phyloP scores from a whole-genome alignment of 2,329 filamentous ascomycete genomes.

The Parafenestella ontariensis region DNA sequence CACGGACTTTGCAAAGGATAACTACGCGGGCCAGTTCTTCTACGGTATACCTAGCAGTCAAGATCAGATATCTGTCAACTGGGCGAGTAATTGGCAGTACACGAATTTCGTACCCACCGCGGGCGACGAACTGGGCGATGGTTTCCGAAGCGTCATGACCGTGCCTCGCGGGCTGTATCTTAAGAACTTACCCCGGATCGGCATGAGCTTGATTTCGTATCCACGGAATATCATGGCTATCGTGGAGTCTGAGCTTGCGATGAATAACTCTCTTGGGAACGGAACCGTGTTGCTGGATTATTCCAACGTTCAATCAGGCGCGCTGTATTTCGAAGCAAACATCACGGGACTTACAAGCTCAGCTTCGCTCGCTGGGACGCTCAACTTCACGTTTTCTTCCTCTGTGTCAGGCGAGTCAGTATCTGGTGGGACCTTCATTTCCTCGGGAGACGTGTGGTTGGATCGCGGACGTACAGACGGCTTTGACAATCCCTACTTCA shows the following conservation, averaged over 20 bases:
- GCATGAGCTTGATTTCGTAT: slow-evolving; percentile 60
- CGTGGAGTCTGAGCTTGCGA: slow-evolving; percentile 54
- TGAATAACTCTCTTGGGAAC: slow-evolving; percentile 56
- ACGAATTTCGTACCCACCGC: slow-evolving; percentile 62
- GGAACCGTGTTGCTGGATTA: slow-evolving; percentile 60
- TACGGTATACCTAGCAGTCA: slow-evolving; percentile 49
- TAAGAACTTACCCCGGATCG: slow-evolving; percentile 58
- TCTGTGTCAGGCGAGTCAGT: slow-evolving; percentile 59
- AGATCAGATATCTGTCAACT: slow-evolving; percentile 59
- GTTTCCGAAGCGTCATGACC: slow-evolving; percentile 62
- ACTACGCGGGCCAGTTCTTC: slow-evolving; percentile 66
- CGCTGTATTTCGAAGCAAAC: slow-evolving; percentile 63
- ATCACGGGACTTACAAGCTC: slow-evolving; percentile 53
- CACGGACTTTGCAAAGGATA: slow-evolving; percentile 60
- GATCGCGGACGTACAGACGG: slow-evolving; percentile 58
- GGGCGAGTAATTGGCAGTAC: slow-evolving; percentile 69
- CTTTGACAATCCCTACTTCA: slow-evolving; percentile 63
- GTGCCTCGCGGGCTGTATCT: slow-evolving; percentile 62
- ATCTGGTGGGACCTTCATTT: slow-evolving; percentile 58
- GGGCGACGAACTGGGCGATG: slow-evolving; percentile 48
- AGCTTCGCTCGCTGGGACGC: slow-evolving; percentile 44
- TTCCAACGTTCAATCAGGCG: slow-evolving; percentile 56
- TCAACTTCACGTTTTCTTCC: slow-evolving; percentile 63
- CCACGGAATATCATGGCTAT: slow-evolving; percentile 60
- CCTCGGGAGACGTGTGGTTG: slow-evolving; percentile 57